Evolutionary conservation across 768 basidiomycete genomes (phyloP), one percentile per base, ranked within the genome.

Genomic region (Wakefieldia striispora): DNA sequence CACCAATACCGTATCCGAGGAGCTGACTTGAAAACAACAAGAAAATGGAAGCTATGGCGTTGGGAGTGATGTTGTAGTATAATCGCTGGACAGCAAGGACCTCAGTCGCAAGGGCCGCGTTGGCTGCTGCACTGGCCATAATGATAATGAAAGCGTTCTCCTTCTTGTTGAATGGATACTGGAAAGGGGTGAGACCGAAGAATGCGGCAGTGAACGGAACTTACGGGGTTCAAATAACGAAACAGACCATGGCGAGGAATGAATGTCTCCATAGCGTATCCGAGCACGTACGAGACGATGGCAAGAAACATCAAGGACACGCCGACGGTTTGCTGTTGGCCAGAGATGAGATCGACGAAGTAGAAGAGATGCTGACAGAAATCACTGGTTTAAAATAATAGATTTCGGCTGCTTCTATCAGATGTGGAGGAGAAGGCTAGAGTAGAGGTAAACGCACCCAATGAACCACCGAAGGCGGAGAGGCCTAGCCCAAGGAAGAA

Each of bases 161-260:
- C 49, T 81, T 81, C 60, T 78, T 81, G 61, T 81, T 81, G 65
- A 80, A 81, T 1, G 80, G 76, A 20, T 75, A 71, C 79, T 80
- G 20, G 10, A 20, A n/a, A 33, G 29, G 6, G 8, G 20, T 50
- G 29, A 53, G 57, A 20, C 19, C 27, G 43, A 45, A 9, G 21
- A 12, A 34, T 6, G 1, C 4, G 21, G 16, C 23, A 19, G n/a
- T 40, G 13, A 14, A 20, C 19, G 10, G 36, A 31, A 1, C 46
- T 29, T n/a, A 64, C 73, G n/a, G 80, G 81, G 14, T 82, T 82
- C 8, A 82, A 69, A 50, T 72, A 75, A 11, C 73, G 73, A 56
- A 81, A 70, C 16, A 70, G 34, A 3, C 80, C 78, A 14, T 49
- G 57, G 3, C 67, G 66, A 10, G 81, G 81, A 31, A 81, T 72